Evolutionary conservation across 306 rosid species (phyloP).

Genomic region (Oemleria cerasiformis): DNA sequence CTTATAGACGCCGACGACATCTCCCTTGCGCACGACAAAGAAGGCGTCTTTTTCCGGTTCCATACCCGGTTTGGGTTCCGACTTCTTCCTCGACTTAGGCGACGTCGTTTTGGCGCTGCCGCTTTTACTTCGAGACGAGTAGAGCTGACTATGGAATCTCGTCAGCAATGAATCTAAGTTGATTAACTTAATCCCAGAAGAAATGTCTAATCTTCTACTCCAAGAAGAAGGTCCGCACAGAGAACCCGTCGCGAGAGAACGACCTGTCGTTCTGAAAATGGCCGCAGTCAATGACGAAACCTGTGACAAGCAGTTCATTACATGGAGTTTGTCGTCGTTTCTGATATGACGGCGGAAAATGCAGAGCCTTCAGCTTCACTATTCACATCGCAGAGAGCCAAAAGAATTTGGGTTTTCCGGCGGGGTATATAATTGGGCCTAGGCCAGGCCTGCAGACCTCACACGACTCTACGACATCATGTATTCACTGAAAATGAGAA

Average conservation of each 20-base stretch:
- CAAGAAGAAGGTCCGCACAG: constrained; percentile 33
- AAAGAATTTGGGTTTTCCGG: not conserved
- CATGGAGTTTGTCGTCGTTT: constrained; percentile 9
- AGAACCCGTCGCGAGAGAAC: constrained; percentile 23
- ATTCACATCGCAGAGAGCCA: not conserved
- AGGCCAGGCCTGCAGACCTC: not conserved
- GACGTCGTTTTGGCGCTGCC: constrained; percentile 25
- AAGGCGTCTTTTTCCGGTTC: constrained; percentile 60
- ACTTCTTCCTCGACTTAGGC: constrained; percentile 34
- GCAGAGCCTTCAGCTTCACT: not conserved
- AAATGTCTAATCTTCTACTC: constrained; percentile 17
- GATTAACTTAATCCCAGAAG: constrained; percentile 15
- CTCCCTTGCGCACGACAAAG: constrained; percentile 84
- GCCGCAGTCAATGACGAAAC: constrained; percentile 49
- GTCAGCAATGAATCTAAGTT: constrained; percentile 32
- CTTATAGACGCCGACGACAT: constrained; percentile 65
- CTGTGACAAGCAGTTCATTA: constrained; percentile 61
- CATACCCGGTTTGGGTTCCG: constrained; percentile 41
- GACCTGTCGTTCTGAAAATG: constrained; percentile 39
- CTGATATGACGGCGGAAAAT: not conserved
- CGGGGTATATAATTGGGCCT: not conserved
- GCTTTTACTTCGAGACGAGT: constrained; percentile 41
- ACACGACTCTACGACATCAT: not conserved
- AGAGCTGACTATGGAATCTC: constrained; percentile 44
- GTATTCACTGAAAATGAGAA: not conserved